Percentiles rank a stretch among this genome's conserved stretches.
Evolutionary conservation across 2,329 filamentous ascomycete species (phyloP).

Genomic region (Apiospora malaysiana): DNA sequence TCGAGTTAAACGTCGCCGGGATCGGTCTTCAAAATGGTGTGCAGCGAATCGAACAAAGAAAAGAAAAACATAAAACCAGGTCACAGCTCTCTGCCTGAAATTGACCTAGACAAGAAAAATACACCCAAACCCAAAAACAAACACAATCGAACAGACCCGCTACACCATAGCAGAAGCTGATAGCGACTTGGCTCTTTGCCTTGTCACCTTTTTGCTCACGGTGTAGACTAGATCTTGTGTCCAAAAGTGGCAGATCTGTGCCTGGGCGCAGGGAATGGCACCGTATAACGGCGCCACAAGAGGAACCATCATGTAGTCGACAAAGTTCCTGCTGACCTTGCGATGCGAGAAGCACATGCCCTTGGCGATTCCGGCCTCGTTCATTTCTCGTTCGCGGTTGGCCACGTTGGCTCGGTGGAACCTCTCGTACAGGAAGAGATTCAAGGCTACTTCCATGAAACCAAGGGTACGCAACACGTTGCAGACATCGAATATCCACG

Average conservation of each 20-base stretch:
- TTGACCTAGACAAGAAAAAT: slow-evolving; percentile 29
- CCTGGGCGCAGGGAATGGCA: slow-evolving; percentile 70
- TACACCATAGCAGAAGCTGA: slow-evolving; percentile 53
- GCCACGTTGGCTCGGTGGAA: slow-evolving; percentile 69
- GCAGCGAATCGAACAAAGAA: slow-evolving; percentile 37
- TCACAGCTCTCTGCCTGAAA: slow-evolving; percentile 24
- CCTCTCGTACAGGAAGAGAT: slow-evolving; percentile 70
- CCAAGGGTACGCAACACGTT: slow-evolving; percentile 64
- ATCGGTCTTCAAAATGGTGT: slow-evolving; percentile 36
- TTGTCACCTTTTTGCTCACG: slow-evolving; percentile 72
- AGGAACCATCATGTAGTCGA: slow-evolving; percentile 70
- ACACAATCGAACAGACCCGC: slow-evolving; percentile 27
- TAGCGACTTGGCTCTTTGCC: slow-evolving; percentile 54
- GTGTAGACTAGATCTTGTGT: slow-evolving; percentile 72
- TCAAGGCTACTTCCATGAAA: slow-evolving; percentile 67
- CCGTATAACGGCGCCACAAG: slow-evolving; percentile 72
- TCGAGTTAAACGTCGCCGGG: slow-evolving; percentile 37
- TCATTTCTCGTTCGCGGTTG: slow-evolving; percentile 70
- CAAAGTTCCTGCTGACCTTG: slow-evolving; percentile 58
- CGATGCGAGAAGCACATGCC: slow-evolving; percentile 70
- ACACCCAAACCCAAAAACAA: slow-evolving; percentile 29
- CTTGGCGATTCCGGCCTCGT: slow-evolving; percentile 65
- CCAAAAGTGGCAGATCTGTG: slow-evolving; percentile 73
- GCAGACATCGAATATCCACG: slow-evolving; percentile 65
- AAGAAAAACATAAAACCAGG: slow-evolving; percentile 28